These are phyloP conservation scores for Saccharomycopsis malanga DNA, from an alignment of 805 yeast genomes.

Conservation along the genomic window DNA sequence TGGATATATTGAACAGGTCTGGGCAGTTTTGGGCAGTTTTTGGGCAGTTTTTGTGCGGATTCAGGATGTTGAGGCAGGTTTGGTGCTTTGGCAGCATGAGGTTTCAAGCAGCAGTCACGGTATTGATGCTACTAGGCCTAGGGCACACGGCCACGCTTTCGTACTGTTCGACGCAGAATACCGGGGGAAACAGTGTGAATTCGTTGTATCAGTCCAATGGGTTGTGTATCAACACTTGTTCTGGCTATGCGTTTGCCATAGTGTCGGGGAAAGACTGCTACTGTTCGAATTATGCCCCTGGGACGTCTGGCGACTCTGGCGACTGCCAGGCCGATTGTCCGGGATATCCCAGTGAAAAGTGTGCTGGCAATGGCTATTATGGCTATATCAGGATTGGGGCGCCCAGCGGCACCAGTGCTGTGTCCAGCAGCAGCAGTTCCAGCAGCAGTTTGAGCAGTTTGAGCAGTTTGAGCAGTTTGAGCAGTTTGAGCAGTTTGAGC, in stretches of 20 bases:
- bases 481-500: constrained; percentile 5
- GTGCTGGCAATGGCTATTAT: constrained; percentile 29
- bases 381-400: constrained; percentile 31
- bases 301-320: constrained; percentile 23
- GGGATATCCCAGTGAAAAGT: constrained; percentile 21
- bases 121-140: too few species aligned
- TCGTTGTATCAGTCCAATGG: constrained; percentile 34
- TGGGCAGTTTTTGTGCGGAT: too few species aligned
- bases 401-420: constrained; percentile 12
- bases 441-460: neutral
- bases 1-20: neutral
- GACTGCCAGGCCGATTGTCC: constrained; percentile 22
- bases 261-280: constrained; percentile 40
- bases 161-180: constrained; percentile 27
- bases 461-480: constrained; percentile 23
- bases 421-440: neutral
- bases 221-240: constrained; percentile 35
- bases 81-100: too few species aligned
- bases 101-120: too few species aligned
- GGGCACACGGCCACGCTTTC: constrained; percentile 10
- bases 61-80: too few species aligned
- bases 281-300: constrained; percentile 42
- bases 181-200: constrained; percentile 18
- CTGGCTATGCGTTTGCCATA: constrained; percentile 35
- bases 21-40: neutral